These are phyloP conservation scores for Leptosphaerulina australis DNA, from an alignment of 2,329 filamentous ascomycete genomes.

Conservation along the genomic window DNA sequence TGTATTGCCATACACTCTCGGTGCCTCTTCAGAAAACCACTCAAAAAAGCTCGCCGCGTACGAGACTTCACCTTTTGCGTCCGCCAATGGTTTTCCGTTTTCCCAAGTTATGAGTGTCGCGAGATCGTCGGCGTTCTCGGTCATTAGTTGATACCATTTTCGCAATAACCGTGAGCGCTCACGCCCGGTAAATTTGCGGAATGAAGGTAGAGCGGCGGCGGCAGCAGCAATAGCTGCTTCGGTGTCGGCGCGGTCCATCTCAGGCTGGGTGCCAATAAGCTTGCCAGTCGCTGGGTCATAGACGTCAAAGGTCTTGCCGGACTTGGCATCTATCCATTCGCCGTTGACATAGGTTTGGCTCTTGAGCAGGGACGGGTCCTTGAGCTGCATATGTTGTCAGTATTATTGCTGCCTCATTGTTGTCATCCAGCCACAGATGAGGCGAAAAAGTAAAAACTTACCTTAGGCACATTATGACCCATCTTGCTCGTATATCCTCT, in stretches of 20 bases:
- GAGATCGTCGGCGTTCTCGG: conserved; percentile 79
- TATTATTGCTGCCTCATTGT: not conserved
- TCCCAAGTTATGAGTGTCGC: conserved; percentile 86
- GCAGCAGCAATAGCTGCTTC: conserved; percentile 85
- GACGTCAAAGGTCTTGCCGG: conserved; percentile 90
- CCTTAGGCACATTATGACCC: conserved; percentile 51
- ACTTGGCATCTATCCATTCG: conserved; percentile 84
- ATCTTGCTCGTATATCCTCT: conserved; percentile 51
- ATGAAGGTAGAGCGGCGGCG: conserved; percentile 72
- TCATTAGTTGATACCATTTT: conserved; percentile 81
- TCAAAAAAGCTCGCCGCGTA: conserved; percentile 51
- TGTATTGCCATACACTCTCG: conserved; percentile 64
- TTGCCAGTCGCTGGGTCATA: conserved; percentile 81
- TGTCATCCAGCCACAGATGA: not conserved
- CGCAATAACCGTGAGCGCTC: conserved; percentile 75
- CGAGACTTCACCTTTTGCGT: conserved; percentile 50
- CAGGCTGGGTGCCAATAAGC: conserved; percentile 81
- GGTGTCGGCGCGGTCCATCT: conserved; percentile 80
- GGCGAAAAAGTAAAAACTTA: conserved; percentile 25
- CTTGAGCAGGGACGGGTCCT: conserved; percentile 72
- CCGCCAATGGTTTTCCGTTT: conserved; percentile 80
- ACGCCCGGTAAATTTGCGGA: conserved; percentile 73
- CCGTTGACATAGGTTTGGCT: conserved; percentile 87
- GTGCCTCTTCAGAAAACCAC: conserved; percentile 51
- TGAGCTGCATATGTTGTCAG: conserved; percentile 48